Percentiles rank a stretch among this genome's conserved stretches.
phyloP scores from a whole-genome alignment of 164 flowering plant genomes.

The Vitis rupestris region DNA sequence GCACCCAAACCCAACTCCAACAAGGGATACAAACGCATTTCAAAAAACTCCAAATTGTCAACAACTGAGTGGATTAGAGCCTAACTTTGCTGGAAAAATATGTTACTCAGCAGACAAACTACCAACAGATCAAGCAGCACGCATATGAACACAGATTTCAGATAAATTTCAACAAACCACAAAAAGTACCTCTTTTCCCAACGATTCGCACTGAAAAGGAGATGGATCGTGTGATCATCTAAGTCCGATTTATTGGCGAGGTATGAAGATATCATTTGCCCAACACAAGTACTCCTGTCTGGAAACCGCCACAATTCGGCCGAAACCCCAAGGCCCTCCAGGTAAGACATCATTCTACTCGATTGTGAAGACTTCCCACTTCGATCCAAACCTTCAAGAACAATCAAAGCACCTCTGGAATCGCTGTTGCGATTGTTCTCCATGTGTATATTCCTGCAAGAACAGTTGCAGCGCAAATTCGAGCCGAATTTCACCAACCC shows the following conservation, averaged over 20 bases:
- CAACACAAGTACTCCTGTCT: conserved; percentile 67
- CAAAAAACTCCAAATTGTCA: too few relatives aligned
- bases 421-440: conserved; percentile 20
- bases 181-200: conserved; percentile 75
- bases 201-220: conserved; percentile 82
- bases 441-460: conserved; percentile 37
- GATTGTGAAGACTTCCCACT: conserved; percentile 77
- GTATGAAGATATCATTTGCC: conserved; percentile 76
- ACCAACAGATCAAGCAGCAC: too few relatives aligned
- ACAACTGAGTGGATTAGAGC: too few relatives aligned
- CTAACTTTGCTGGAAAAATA: too few relatives aligned
- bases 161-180: not conserved
- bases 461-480: conserved; percentile 15
- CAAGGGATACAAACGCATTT: too few relatives aligned
- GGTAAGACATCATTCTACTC: conserved; percentile 36
- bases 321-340: conserved; percentile 50
- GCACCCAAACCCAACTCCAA: too few relatives aligned
- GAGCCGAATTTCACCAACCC: conserved; percentile 3
- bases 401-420: conserved; percentile 71
- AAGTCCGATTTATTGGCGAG: conserved; percentile 62
- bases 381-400: conserved; percentile 86
- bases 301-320: conserved; percentile 77
- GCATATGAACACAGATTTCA: too few relatives aligned
- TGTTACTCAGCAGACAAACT: too few relatives aligned
- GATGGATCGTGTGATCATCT: conserved; percentile 79